Evolutionary conservation across 2,329 filamentous ascomycete genomes (phyloP).

Genomic region (Xenoacremonium recifei): DNA sequence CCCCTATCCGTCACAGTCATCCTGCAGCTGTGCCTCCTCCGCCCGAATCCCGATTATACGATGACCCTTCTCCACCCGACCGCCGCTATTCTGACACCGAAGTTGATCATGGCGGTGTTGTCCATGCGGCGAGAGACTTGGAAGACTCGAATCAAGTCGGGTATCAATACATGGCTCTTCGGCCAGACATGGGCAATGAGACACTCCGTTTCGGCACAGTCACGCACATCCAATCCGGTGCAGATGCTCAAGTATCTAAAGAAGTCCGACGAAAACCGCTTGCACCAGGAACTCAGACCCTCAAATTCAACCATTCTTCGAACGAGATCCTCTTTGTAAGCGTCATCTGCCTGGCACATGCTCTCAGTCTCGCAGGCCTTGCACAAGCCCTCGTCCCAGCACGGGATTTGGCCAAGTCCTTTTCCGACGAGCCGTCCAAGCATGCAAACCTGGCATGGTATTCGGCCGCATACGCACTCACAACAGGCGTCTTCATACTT

Average conservation of each 20-base stretch:
- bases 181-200: slow-evolving; percentile 16
- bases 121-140: slow-evolving; percentile 21
- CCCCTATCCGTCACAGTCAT: slow-evolving; percentile 9
- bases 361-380: slow-evolving; percentile 21
- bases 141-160: slow-evolving; percentile 19
- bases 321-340: slow-evolving; percentile 23
- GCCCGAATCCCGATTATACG: not conserved
- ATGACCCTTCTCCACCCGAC: not conserved
- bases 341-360: slow-evolving; percentile 24
- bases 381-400: slow-evolving; percentile 22
- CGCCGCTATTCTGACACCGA: slow-evolving; percentile 6
- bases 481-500: slow-evolving; percentile 18
- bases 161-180: slow-evolving; percentile 20
- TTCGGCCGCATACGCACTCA: slow-evolving; percentile 20
- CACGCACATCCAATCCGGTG: slow-evolving; percentile 19
- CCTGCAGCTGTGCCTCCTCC: slow-evolving; percentile 6
- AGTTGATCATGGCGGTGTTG: slow-evolving; percentile 21
- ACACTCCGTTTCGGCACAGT: slow-evolving; percentile 15
- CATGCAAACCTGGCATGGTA: slow-evolving; percentile 26
- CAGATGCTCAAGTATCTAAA: slow-evolving; percentile 13
- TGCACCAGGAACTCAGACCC: slow-evolving; percentile 18
- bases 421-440: slow-evolving; percentile 17
- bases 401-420: slow-evolving; percentile 18
- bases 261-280: slow-evolving; percentile 23
- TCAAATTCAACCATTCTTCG: slow-evolving; percentile 24